phyloP scores from a whole-genome alignment of 495 filamentous ascomycete species.

The Neurospora sp. region DNA sequence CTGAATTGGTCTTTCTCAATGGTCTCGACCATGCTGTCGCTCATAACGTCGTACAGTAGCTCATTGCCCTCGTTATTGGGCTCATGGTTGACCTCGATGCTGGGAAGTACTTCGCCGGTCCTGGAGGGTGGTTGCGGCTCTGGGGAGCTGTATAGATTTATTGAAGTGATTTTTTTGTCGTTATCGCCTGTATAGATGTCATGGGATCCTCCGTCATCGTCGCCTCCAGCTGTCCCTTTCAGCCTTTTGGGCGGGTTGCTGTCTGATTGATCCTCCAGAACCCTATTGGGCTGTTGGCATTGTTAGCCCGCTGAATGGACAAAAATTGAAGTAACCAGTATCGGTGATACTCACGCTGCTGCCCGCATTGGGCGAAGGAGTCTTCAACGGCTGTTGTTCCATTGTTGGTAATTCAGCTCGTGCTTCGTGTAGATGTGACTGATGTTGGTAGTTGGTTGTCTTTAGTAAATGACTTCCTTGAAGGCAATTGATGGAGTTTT shows the following conservation, averaged over 20 bases:
- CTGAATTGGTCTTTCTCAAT: too few relatives aligned
- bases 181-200: neutral
- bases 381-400: neutral
- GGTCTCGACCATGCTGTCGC: too few relatives aligned
- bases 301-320: neutral
- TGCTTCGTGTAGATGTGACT: neutral
- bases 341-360: neutral
- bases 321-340: neutral
- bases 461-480: neutral
- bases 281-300: neutral
- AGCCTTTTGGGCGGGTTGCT: neutral
- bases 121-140: too few relatives aligned
- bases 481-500: neutral
- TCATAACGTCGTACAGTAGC: too few relatives aligned
- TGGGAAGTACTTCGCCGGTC: too few relatives aligned
- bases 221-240: neutral
- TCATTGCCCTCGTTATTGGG: neutral
- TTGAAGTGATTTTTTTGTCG: too few relatives aligned
- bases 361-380: neutral
- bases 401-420: neutral
- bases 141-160: too few relatives aligned
- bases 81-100: too few relatives aligned
- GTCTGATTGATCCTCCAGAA: neutral
- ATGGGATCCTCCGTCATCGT: accelerated
- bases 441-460: neutral